Evolutionary conservation across 1,284 basidiomycete genomes (phyloP), one percentile per base, ranked within the genome.

Genomic region (Apiotrichum mycotoxinovorans): DNA sequence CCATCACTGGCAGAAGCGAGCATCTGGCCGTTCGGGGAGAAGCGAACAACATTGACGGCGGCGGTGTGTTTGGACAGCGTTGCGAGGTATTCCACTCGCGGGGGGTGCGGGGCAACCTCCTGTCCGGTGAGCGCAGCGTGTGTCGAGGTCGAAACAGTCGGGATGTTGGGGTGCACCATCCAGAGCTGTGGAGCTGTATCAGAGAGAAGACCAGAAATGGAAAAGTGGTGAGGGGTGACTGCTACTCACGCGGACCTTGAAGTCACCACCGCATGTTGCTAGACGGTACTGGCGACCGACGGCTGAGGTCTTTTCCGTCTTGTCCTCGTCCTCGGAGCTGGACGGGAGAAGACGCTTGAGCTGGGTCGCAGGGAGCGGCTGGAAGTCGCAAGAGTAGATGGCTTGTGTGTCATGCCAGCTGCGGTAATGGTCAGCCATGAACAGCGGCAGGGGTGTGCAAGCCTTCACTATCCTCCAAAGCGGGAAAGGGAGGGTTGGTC

Each of bases 251-350:
- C 94, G 81, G 68, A 98, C 91, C 80, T 95, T 89, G 73, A 95
- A 97, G 75, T 99, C 95, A 70, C 95, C 95, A 46, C 95, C 95
- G 12, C 88, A 93, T 0, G 96, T 98, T 0, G 94, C 95, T 11
- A 98, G 80, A 62, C 89, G 83, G 81, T 96, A 98, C 51, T 86
- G 82, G 57, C 80, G 78, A 4, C 76, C 78, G 15, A 76, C 78
- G 18, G 44, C 58, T 34, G 56, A 42, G 0, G 40, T 58, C 27
- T 66, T 62, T 35, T 65, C 65, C 2, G 51, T 15, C 44, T 64
- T 57, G 42, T 67, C 63, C 25, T 70, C 64, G 23, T 73, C 65
- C 34, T 70, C 64, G 42, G 61, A 53, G 11, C 68, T 61, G 2
- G 69, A 66, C 2, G 75, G 71, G 37, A 81, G 66, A 22, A 80